phyloP scores from a whole-genome alignment of 331 rosid species.

The Telfairia occidentalis region DNA sequence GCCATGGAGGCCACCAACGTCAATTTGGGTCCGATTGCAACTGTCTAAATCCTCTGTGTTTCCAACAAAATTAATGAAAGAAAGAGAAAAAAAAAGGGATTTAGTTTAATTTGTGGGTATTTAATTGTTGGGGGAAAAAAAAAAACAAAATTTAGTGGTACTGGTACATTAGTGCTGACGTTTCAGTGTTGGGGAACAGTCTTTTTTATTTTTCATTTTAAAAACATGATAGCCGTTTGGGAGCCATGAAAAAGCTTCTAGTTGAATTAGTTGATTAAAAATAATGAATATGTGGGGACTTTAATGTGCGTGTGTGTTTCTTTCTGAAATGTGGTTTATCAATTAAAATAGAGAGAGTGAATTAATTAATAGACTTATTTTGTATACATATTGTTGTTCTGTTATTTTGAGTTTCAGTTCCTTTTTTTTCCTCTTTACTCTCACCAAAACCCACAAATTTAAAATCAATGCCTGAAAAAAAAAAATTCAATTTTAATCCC shows the following conservation, averaged over 20 bases:
- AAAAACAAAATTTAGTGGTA: not conserved
- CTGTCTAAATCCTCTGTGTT: constrained; percentile 22
- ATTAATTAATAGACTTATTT: not conserved
- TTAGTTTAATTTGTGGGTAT: not conserved
- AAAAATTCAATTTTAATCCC: too few species aligned
- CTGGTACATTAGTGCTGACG: not conserved
- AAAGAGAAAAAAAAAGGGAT: not conserved
- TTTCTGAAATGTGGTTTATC: not conserved
- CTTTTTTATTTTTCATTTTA: not conserved
- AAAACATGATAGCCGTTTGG: not conserved
- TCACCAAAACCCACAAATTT: not conserved
- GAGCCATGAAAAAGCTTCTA: not conserved
- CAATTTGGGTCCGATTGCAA: constrained; percentile 36
- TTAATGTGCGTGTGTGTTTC: not conserved
- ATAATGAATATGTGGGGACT: not conserved
- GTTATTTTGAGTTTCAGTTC: not conserved
- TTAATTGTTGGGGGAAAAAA: not conserved
- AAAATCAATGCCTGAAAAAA: not conserved
- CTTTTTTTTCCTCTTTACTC: not conserved
- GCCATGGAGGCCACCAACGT: constrained; percentile 32
- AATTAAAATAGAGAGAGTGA: not conserved
- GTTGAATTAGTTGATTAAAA: not conserved
- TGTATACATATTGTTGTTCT: not conserved
- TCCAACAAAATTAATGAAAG: not conserved
- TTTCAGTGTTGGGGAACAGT: constrained; percentile 10